Conservation (phyloP, 2,329 filamentous ascomycete genomes). For the Trematosphaeria pertusa region DNA sequence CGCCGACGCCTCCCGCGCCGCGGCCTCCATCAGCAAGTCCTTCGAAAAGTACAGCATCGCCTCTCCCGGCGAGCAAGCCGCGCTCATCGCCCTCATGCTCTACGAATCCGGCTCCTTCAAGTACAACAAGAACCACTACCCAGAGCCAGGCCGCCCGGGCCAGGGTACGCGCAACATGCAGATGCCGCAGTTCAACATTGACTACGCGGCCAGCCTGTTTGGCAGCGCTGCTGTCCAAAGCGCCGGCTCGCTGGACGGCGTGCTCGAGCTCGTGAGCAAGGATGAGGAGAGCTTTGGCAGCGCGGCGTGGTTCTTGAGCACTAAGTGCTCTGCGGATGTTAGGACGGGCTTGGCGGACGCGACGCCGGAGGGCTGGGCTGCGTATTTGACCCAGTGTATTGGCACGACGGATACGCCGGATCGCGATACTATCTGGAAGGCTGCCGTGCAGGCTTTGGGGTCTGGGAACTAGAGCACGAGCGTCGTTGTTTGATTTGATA, state of each 20-base stretch:
- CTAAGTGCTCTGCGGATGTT: constrained; percentile 58
- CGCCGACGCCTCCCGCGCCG: constrained; percentile 63
- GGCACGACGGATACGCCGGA: constrained; percentile 56
- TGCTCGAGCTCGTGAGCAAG: constrained; percentile 58
- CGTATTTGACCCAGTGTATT: constrained; percentile 63
- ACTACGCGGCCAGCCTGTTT: constrained; percentile 61
- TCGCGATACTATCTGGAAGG: constrained; percentile 58
- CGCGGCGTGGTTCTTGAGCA: constrained; percentile 67
- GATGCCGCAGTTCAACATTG: constrained; percentile 59
- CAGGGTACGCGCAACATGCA: constrained; percentile 78
- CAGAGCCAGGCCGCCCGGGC: constrained; percentile 62
- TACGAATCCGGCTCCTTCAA: constrained; percentile 74
- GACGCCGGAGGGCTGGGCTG: constrained; percentile 57
- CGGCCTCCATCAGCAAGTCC: constrained; percentile 61
- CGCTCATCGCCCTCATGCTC: constrained; percentile 72
- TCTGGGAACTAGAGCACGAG: neutral
- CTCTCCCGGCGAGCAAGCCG: constrained; percentile 68
- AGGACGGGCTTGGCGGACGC: constrained; percentile 55
- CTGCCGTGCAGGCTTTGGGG: constrained; percentile 47
- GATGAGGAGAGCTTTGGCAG: constrained; percentile 62
- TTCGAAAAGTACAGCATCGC: constrained; percentile 66
- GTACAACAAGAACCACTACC: constrained; percentile 73
- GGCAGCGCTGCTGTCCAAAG: constrained; percentile 41
- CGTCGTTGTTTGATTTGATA: constrained; percentile 2
- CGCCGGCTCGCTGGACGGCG: constrained; percentile 49